Evolutionary conservation across 495 filamentous ascomycete species (phyloP).

Genomic region (Lindgomyces ingoldianus): DNA sequence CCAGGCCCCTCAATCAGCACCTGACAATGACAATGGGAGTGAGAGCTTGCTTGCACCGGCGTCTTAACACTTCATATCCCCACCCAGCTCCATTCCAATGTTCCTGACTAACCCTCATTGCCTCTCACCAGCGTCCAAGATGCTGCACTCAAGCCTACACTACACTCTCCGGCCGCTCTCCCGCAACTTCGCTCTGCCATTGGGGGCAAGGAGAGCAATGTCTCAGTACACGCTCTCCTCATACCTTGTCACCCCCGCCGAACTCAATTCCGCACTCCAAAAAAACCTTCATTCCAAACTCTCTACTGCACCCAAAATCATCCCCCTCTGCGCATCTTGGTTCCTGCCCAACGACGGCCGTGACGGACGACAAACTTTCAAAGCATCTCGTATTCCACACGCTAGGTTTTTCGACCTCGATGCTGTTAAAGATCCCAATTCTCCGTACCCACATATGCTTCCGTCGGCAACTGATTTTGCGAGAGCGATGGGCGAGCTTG

Average conservation of each 20-base stretch:
- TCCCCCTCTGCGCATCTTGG: conserved; percentile 91
- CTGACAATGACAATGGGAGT: too few relatives aligned
- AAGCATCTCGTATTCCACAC: conserved; percentile 73
- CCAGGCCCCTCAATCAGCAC: background rate
- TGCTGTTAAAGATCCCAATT: conserved; percentile 79
- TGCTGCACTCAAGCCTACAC: conserved; percentile 27
- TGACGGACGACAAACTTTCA: conserved; percentile 75
- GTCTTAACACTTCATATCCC: too few relatives aligned
- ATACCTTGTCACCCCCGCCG: conserved; percentile 81
- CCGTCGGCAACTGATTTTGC: conserved; percentile 78
- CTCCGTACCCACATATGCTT: conserved; percentile 96
- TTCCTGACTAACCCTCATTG: conserved; percentile 2
- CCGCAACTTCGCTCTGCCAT: background rate
- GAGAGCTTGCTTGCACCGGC: too few relatives aligned
- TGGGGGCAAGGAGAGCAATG: conserved; percentile 37
- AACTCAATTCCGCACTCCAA: conserved; percentile 76
- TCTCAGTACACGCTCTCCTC: conserved; percentile 60
- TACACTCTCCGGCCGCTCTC: conserved; percentile 18
- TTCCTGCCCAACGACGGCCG: conserved; percentile 91
- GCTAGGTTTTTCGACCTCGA: conserved; percentile 98
- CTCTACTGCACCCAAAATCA: conserved; percentile 72
- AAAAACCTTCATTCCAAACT: conserved; percentile 73
- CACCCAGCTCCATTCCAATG: background rate
- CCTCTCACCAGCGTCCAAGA: conserved; percentile 20
- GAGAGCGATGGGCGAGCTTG: conserved; percentile 81